A percentile compares a stretch with the other conserved stretches of the same genome.
phyloP scores from a whole-genome alignment of 1,284 basidiomycete genomes.

The Malassezia caprae region DNA sequence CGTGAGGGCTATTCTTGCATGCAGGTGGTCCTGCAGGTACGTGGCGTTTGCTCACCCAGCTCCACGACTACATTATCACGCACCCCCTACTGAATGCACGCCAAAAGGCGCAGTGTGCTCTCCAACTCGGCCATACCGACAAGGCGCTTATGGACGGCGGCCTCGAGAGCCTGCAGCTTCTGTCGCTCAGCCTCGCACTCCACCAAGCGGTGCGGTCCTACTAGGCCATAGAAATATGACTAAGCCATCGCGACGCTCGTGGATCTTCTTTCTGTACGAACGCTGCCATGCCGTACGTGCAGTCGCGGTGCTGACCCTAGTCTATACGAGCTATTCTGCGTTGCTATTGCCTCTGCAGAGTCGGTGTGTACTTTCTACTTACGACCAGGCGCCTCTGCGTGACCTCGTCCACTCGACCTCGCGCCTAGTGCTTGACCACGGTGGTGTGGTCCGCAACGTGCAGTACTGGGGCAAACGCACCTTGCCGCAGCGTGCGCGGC shows the following conservation, averaged over 20 bases:
- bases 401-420: constrained; percentile 66
- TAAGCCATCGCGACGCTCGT: background rate
- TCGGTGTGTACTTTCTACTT: constrained; percentile 20
- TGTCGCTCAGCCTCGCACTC: constrained; percentile 72
- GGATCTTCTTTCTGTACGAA: background rate
- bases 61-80: constrained; percentile 79
- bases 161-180: constrained; percentile 92
- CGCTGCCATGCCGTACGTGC: constrained; percentile 17
- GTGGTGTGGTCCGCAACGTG: constrained; percentile 69
- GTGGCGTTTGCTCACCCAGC: constrained; percentile 51
- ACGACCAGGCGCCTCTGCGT: constrained; percentile 61
- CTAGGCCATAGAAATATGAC: background rate
- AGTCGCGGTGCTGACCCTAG: constrained; percentile 18
- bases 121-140: constrained; percentile 86
- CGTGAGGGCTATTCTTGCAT: constrained; percentile 84
- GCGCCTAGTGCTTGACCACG: constrained; percentile 62
- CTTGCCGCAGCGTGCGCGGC: constrained; percentile 66
- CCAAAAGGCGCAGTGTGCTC: constrained; percentile 70
- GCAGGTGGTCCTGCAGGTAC: constrained; percentile 77
- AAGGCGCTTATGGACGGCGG: constrained; percentile 92
- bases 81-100: constrained; percentile 69
- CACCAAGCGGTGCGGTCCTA: constrained; percentile 3
- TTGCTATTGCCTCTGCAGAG: constrained; percentile 39
- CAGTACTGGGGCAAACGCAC: constrained; percentile 64
- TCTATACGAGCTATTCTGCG: constrained; percentile 46